These are phyloP conservation scores for Talaromyces borbonicus DNA, from an alignment of 495 filamentous ascomycete genomes.

Conservation along the genomic window DNA sequence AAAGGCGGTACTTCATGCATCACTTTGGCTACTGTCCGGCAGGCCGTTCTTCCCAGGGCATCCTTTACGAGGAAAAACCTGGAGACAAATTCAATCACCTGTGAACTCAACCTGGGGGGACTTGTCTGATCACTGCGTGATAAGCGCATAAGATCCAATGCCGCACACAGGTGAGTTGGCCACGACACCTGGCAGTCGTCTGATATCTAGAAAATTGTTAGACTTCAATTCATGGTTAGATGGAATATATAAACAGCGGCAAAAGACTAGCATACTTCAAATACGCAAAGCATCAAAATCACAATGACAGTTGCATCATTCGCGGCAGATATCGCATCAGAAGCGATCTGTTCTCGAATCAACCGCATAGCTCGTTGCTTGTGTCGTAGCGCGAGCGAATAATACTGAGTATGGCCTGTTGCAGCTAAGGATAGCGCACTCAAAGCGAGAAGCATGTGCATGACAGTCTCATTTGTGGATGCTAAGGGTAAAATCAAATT, in stretches of 20 bases:
- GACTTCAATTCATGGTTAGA: background rate
- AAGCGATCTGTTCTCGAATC: conserved; percentile 2
- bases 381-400: background rate
- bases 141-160: conserved; percentile 5
- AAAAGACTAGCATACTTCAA: background rate
- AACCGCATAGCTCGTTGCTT: conserved; percentile 7
- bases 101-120: background rate
- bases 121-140: background rate
- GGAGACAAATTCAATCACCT: conserved; percentile 4
- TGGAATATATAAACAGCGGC: background rate
- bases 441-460: conserved; percentile 6
- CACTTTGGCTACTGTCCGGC: conserved; percentile 4
- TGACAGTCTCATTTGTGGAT: background rate
- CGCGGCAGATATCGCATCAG: background rate
- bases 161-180: conserved; percentile 3
- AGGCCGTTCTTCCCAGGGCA: conserved; percentile 5
- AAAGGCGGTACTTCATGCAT: conserved; percentile 2
- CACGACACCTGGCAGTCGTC: conserved; percentile 7
- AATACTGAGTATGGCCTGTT: conserved; percentile 2
- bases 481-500: conserved; percentile 5
- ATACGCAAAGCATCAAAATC: conserved; percentile 6
- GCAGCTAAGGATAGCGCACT: conserved; percentile 3
- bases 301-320: conserved; percentile 5
- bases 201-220: background rate
- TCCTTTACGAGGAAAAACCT: conserved; percentile 8